A percentile compares a stretch with the other conserved stretches of the same genome.
These are phyloP conservation scores for Fonsecaea multimorphosa DNA, from an alignment of 2,329 filamentous ascomycete genomes.

Conservation along the genomic window DNA sequence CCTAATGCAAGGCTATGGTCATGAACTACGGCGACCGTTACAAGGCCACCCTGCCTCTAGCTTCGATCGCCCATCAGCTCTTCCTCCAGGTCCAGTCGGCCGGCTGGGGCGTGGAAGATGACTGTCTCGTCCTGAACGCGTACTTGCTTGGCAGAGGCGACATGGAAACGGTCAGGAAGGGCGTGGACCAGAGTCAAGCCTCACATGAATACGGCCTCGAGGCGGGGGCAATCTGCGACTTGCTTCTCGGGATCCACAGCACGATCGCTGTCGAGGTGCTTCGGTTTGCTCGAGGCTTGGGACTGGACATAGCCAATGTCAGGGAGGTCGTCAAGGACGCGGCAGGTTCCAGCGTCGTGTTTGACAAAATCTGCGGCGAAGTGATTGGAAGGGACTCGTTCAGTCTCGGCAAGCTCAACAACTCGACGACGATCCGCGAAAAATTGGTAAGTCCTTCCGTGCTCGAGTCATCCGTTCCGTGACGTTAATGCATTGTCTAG, in stretches of 20 bases:
- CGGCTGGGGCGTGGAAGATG: neutral
- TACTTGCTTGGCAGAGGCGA: neutral
- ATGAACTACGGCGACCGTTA: neutral
- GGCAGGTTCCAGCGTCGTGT: slow-evolving; percentile 5
- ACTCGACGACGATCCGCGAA: too few species aligned
- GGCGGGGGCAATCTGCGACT: too few species aligned
- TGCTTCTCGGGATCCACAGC: neutral
- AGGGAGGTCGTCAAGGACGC: slow-evolving; percentile 1
- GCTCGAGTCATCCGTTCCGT: too few species aligned
- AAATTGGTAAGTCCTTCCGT: too few species aligned
- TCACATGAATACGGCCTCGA: too few species aligned
- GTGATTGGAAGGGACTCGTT: too few species aligned
- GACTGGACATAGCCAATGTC: neutral
- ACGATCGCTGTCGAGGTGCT: neutral
- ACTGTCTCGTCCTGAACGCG: neutral
- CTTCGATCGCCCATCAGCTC: neutral
- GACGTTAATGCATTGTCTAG: too few species aligned
- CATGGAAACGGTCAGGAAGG: too few species aligned
- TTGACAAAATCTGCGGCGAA: too few species aligned
- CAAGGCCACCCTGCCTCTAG: neutral
- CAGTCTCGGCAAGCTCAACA: too few species aligned
- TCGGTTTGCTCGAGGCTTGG: neutral
- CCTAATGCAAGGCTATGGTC: neutral
- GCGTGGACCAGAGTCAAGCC: too few species aligned
- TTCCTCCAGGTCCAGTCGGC: neutral